These are phyloP conservation scores for Serpula lacrymans DNA, from an alignment of 768 basidiomycete genomes.

Conservation along the genomic window DNA sequence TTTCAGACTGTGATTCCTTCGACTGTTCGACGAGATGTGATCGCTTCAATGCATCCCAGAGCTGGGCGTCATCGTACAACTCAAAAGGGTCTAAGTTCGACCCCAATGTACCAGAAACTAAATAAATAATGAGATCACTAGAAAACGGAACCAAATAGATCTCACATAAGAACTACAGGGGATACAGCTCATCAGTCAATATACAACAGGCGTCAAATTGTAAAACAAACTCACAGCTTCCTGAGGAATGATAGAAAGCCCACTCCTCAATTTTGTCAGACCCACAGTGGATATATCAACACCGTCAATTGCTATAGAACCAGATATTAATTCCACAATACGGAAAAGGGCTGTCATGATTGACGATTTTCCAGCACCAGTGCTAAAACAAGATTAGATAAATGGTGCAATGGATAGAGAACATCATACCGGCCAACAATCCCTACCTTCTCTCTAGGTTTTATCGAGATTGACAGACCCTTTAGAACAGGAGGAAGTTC, in stretches of 20 bases:
- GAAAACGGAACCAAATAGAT: no score
- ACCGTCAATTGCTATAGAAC: constrained; percentile 76
- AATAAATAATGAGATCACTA: no score
- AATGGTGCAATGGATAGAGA: no score
- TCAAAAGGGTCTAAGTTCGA: constrained; percentile 91
- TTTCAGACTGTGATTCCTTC: constrained; percentile 14
- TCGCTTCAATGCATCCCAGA: constrained; percentile 88
- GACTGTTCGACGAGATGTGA: constrained; percentile 76
- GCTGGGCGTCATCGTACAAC: constrained; percentile 68
- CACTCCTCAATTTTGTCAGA: constrained; percentile 63
- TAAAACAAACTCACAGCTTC: constrained; percentile 56
- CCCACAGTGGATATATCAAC: constrained; percentile 84
- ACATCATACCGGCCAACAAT: constrained; percentile 64
- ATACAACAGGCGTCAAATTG: no score
- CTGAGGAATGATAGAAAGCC: constrained; percentile 80
- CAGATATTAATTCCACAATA: constrained; percentile 74
- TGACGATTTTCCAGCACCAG: constrained; percentile 89
- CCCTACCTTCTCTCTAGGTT: constrained; percentile 85
- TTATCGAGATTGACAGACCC: constrained; percentile 67
- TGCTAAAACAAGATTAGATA: no score
- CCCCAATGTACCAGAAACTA: constrained; percentile 78
- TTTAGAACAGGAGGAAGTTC: constrained; percentile 89
- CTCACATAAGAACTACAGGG: constrained; percentile 47
- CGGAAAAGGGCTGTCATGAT: constrained; percentile 88
- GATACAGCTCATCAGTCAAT: no score